A percentile compares a stretch with the other conserved stretches of the same genome.
phyloP scores from a whole-genome alignment of 345 rosid genomes.

The Carallia brachiata region DNA sequence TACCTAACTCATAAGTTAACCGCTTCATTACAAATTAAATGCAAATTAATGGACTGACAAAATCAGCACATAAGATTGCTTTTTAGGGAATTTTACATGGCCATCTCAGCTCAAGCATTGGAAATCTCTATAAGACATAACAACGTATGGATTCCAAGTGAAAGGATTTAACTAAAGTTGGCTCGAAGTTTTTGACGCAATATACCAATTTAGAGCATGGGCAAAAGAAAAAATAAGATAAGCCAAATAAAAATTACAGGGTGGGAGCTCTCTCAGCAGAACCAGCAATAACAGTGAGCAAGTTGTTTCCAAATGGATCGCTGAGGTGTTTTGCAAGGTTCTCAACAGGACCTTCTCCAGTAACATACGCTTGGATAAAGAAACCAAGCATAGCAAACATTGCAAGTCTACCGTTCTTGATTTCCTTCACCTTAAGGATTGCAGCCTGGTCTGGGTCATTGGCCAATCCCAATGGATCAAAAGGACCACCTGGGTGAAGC shows the following conservation, averaged over 20 bases:
- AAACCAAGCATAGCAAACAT: slow-evolving; percentile 95
- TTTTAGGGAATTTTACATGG: no score
- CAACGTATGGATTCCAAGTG: not conserved
- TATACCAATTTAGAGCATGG: slow-evolving; percentile 23
- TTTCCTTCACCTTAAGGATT: slow-evolving; percentile 89
- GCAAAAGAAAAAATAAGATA: slow-evolving; percentile 1
- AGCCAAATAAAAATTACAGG: slow-evolving; percentile 38
- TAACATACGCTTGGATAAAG: slow-evolving; percentile 82
- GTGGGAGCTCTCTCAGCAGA: slow-evolving; percentile 80
- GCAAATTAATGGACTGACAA: no score
- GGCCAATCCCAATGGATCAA: slow-evolving; percentile 92
- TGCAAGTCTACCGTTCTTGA: slow-evolving; percentile 89
- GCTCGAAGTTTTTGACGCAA: slow-evolving; percentile 20
- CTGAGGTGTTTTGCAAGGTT: slow-evolving; percentile 86
- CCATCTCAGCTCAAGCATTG: not conserved
- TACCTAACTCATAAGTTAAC: no score
- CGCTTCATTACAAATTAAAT: no score
- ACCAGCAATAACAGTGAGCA: slow-evolving; percentile 87
- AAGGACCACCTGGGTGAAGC: slow-evolving; percentile 97
- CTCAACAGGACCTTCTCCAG: slow-evolving; percentile 97
- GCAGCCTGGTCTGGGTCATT: slow-evolving; percentile 95
- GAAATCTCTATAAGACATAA: not conserved
- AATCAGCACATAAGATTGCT: no score
- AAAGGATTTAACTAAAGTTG: not conserved
- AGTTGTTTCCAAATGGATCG: slow-evolving; percentile 95